Conservation (phyloP, 768 basidiomycete species). For the Russula emetica region DNA sequence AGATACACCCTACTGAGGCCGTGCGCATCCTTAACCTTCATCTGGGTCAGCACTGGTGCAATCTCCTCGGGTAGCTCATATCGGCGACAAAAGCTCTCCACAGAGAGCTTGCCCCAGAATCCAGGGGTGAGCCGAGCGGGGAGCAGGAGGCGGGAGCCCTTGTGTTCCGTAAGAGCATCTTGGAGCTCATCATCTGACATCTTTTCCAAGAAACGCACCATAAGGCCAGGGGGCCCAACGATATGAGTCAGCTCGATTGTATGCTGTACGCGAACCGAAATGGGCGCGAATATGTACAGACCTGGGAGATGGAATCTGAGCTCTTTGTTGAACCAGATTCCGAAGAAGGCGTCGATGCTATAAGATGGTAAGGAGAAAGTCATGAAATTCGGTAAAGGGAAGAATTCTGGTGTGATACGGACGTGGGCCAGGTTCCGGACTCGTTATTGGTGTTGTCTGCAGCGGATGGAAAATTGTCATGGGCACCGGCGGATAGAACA, state of each 20-base stretch:
- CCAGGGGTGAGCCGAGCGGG: slow-evolving; percentile 18
- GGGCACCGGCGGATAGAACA: slow-evolving; percentile 10
- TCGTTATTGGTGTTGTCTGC: not conserved
- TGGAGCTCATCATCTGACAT: slow-evolving; percentile 21
- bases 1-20: slow-evolving; percentile 15
- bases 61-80: slow-evolving; percentile 18
- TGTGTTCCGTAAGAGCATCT: slow-evolving; percentile 12
- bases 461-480: not conserved
- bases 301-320: slow-evolving; percentile 18
- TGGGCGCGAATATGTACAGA: not conserved
- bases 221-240: not conserved
- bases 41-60: not conserved
- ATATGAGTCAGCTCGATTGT: not conserved
- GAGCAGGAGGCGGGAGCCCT: slow-evolving; percentile 14
- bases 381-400: not conserved
- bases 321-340: slow-evolving; percentile 13
- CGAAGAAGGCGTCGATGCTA: not conserved
- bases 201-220: not conserved
- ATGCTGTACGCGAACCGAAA: not conserved
- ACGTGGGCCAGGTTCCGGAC: not conserved
- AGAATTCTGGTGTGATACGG: not conserved
- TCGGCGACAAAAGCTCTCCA: slow-evolving; percentile 17
- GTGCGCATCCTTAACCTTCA: slow-evolving; percentile 18
- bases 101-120: slow-evolving; percentile 5
- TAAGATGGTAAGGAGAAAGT: not conserved